These are phyloP conservation scores for Cercospora beticola DNA, from an alignment of 2,329 filamentous ascomycete genomes.

Conservation along the genomic window DNA sequence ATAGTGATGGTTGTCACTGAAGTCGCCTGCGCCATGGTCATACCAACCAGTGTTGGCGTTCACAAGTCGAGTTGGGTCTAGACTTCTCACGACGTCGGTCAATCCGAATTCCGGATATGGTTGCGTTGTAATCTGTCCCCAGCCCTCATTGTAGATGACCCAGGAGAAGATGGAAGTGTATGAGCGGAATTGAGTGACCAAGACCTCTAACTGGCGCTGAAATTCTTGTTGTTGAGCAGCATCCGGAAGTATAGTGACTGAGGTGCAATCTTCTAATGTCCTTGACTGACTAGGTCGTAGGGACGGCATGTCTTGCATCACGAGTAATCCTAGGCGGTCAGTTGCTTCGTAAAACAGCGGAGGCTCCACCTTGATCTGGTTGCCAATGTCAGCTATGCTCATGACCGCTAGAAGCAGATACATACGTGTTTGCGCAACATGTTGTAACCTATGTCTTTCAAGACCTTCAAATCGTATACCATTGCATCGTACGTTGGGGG, in stretches of 20 bases:
- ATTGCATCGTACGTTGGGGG: slow-evolving; percentile 67
- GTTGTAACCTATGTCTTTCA: slow-evolving; percentile 69
- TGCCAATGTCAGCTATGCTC: not conserved
- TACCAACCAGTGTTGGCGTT: slow-evolving; percentile 65
- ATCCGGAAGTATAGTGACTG: slow-evolving; percentile 38
- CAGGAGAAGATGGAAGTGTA: slow-evolving; percentile 66
- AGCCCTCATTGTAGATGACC: slow-evolving; percentile 72
- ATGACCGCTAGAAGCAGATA: not conserved
- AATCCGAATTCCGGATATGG: slow-evolving; percentile 56
- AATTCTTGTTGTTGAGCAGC: slow-evolving; percentile 63
- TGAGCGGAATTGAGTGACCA: slow-evolving; percentile 63
- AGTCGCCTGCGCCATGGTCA: slow-evolving; percentile 68
- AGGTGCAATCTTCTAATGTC: slow-evolving; percentile 33
- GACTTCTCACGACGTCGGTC: slow-evolving; percentile 53
- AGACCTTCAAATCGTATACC: slow-evolving; percentile 62
- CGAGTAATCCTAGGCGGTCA: slow-evolving; percentile 63
- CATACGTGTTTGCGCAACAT: slow-evolving; percentile 64
- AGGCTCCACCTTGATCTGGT: slow-evolving; percentile 62
- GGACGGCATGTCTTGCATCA: slow-evolving; percentile 73
- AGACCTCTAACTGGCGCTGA: slow-evolving; percentile 59
- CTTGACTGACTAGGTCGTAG: slow-evolving; percentile 46
- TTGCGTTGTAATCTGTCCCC: slow-evolving; percentile 59
- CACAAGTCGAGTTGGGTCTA: slow-evolving; percentile 65
- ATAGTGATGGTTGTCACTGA: slow-evolving; percentile 69
- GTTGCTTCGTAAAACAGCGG: slow-evolving; percentile 68